Evolutionary conservation across 768 basidiomycete genomes (phyloP), one percentile per base, ranked within the genome.

Genomic region (Lyophyllum decastes): DNA sequence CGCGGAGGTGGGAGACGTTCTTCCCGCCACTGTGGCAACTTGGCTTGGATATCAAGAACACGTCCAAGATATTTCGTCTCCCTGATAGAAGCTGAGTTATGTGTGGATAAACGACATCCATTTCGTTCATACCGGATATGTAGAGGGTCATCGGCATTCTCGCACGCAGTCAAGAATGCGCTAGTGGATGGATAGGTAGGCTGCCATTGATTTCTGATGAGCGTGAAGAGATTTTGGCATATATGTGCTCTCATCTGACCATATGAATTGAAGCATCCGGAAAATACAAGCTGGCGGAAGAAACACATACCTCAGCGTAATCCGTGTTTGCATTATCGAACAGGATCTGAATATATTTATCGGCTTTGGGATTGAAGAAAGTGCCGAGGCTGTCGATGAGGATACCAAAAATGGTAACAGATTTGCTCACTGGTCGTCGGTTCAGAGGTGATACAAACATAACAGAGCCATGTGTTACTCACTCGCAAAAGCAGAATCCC

Each of bases 401-500:
- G 24, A 85, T 82, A 17, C 83, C 82, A 59, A 92, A 79, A 10
- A 90, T 71, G 34, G 84, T 78, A 5, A 95, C 75, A 1, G 90
- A 74, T 67, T 94, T 94, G 63, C 81, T 88, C 80, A 92, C 93
- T 94, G 65, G 57, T 21, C 50, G 26, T 44, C 47, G 40, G 14
- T 41, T 45, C 48, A 46, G 30, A 10, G 49, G 21, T 50, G 22
- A 21, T 38, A 38, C 6, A 38, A 38, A 16, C 26, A 46, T 44
- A 38, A 55, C 30, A 55, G 55, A 26, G 34, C 11, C 21, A 12
- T n/a, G 34, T 46, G 35, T 51, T 14, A 76, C 84, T 68, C 74
- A 91, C 93, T 88, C 61, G 88, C 83, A 70, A 97, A 97, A 2
- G 92, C 91, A 26, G 93, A 96, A 61, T 92, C 90, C 46, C 87